Conservation (phyloP, 176 grass and related monocot genomes). For the Echinochloa phyllopogon region DNA sequence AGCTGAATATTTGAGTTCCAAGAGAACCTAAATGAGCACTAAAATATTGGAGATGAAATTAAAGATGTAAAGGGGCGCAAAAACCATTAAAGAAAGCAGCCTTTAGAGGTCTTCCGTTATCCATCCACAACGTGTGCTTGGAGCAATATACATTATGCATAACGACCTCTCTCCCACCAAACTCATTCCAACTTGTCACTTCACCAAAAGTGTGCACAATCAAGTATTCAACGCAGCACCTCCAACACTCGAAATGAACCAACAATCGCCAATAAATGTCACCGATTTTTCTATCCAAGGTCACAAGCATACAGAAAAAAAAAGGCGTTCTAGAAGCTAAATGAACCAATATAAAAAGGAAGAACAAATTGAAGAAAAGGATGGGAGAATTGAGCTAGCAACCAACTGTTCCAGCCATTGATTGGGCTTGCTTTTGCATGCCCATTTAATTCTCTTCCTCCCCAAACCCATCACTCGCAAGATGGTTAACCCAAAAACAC, state of each 20-base stretch:
- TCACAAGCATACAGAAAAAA: not conserved
- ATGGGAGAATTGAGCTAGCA: slow-evolving; percentile 25
- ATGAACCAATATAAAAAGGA: not conserved
- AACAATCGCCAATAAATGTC: slow-evolving; percentile 22
- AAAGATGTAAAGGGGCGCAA: not conserved
- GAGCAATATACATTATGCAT: not conserved
- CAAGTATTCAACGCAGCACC: not conserved
- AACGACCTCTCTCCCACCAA: slow-evolving; percentile 13
- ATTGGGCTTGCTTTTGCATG: slow-evolving; percentile 43
- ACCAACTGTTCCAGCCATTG: slow-evolving; percentile 56
- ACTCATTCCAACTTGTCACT: slow-evolving; percentile 30
- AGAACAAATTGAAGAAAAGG: not conserved
- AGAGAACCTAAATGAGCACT: not conserved
- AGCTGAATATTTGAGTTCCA: not conserved
- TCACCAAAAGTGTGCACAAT: not conserved
- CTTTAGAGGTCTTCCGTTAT: not conserved
- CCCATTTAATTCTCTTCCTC: slow-evolving; percentile 32
- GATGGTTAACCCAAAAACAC: slow-evolving; percentile 56
- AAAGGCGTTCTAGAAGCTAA: slow-evolving; percentile 44
- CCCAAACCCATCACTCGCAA: slow-evolving; percentile 21
- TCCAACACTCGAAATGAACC: slow-evolving; percentile 17
- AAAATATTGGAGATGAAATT: not conserved
- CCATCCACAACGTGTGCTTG: slow-evolving; percentile 1
- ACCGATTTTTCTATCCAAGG: not conserved
- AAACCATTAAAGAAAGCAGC: not conserved